Evolutionary conservation across 2,329 filamentous ascomycete genomes (phyloP).

Genomic region (Rutstroemia sp.): DNA sequence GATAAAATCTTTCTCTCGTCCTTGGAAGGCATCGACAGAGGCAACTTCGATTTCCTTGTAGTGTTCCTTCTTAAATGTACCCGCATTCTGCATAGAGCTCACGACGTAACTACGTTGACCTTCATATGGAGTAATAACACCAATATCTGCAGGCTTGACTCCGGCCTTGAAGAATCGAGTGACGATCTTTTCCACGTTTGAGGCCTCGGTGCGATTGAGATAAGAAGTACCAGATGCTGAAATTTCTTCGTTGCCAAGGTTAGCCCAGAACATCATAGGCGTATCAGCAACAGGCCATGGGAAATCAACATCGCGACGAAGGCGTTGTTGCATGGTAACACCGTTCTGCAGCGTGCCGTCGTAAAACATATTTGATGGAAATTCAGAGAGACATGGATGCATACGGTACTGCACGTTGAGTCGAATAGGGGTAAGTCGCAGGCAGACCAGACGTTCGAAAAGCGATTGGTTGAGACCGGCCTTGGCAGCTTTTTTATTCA

Average conservation of each 20-base stretch:
- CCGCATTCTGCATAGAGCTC: constrained; percentile 97
- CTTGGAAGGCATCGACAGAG: constrained; percentile 97
- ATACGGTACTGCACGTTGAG: constrained; percentile 98
- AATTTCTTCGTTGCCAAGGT: constrained; percentile 94
- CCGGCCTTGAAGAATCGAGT: constrained; percentile 98
- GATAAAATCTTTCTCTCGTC: constrained; percentile 98
- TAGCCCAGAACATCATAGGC: constrained; percentile 99
- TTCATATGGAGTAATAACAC: constrained; percentile 98
- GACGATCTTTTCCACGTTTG: constrained; percentile 97
- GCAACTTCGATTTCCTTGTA: constrained; percentile 99
- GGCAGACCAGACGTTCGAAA: constrained; percentile 89
- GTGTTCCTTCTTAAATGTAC: constrained; percentile 94
- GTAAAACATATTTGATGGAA: constrained; percentile 99
- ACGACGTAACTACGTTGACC: constrained; percentile 97
- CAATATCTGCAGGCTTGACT: constrained; percentile 87
- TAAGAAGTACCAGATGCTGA: constrained; percentile 97
- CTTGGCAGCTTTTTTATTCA: constrained; percentile 99
- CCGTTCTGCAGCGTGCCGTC: constrained; percentile 96
- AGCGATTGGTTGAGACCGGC: constrained; percentile 97
- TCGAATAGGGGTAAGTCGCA: constrained; percentile 84
- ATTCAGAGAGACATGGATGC: constrained; percentile 95
- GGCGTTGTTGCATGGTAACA: constrained; percentile 79
- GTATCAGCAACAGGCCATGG: constrained; percentile 92
- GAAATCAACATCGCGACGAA: constrained; percentile 92
- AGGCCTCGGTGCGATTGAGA: constrained; percentile 92